phyloP scores from a whole-genome alignment of 352 stramenopile genomes.

The Hyaloperonospora arabidopsidis region DNA sequence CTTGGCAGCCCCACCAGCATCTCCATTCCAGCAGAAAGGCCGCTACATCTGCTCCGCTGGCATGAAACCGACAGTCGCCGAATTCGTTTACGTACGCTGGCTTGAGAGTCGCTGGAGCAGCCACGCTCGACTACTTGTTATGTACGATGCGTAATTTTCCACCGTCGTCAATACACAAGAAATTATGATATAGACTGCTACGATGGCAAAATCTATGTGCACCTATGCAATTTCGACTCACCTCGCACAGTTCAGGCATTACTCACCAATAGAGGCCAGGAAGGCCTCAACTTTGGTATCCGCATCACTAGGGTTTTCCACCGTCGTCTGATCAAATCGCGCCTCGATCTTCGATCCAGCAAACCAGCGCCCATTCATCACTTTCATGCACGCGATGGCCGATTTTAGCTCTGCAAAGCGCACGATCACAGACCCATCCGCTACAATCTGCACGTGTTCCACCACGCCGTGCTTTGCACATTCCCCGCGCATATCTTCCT shows the following conservation, averaged over 20 bases:
- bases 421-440: conserved; percentile 53
- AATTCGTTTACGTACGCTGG: conserved; percentile 68
- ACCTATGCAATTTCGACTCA: conserved; percentile 6
- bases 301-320: conserved; percentile 48
- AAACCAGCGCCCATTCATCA: conserved; percentile 77
- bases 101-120: conserved; percentile 32
- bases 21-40: conserved; percentile 9
- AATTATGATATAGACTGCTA: too few relatives aligned
- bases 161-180: conserved; percentile 13
- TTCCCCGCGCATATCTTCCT: conserved; percentile 69
- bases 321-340: conserved; percentile 45
- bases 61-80: too few relatives aligned
- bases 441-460: conserved; percentile 54
- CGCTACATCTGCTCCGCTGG: conserved; percentile 27
- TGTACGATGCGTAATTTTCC: conserved; percentile 69
- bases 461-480: conserved; percentile 64
- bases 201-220: background rate
- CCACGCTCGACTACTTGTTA: too few relatives aligned
- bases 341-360: conserved; percentile 59
- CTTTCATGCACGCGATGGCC: conserved; percentile 67
- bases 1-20: conserved; percentile 45
- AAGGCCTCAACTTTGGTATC: conserved; percentile 75
- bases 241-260: conserved; percentile 7
- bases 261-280: conserved; percentile 52
- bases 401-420: conserved; percentile 42